A percentile compares a stretch with the other conserved stretches of the same genome.
Conservation (phyloP, 2,329 filamentous ascomycete species). For the Colletotrichum shisoi region DNA sequence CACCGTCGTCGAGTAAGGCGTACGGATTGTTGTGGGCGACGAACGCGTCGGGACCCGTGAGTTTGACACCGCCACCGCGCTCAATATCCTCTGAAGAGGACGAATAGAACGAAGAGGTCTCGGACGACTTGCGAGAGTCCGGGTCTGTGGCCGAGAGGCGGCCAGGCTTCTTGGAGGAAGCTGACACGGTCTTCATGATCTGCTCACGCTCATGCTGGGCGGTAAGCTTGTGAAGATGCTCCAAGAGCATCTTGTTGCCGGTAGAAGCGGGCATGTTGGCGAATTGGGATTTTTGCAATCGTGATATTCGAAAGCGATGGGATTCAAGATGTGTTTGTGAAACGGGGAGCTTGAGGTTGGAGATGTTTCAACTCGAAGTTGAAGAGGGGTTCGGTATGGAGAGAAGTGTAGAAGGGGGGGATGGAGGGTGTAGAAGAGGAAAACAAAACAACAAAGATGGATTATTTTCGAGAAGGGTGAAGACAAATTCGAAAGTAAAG, state of each 20-base stretch:
- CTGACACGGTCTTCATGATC: conserved; percentile 16
- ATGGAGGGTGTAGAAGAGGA: not conserved
- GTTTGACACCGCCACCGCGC: conserved; percentile 23
- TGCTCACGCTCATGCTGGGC: conserved; percentile 29
- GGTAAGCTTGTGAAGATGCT: conserved; percentile 28
- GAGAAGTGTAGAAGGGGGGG: conserved; percentile 5
- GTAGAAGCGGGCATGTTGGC: conserved; percentile 21
- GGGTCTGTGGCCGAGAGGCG: not conserved
- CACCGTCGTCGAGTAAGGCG: not conserved
- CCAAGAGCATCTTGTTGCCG: conserved; percentile 30
- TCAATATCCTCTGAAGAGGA: conserved; percentile 24
- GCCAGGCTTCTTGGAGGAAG: conserved; percentile 3
- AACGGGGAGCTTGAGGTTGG: conserved; percentile 6
- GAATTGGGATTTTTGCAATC: not conserved
- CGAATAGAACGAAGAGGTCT: conserved; percentile 20
- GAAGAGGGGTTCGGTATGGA: not conserved
- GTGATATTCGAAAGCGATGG: not conserved
- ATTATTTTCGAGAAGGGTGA: not conserved
- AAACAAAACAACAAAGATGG: conserved; percentile 7
- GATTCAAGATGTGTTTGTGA: not conserved
- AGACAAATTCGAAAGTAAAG: not conserved
- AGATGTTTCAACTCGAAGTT: not conserved
- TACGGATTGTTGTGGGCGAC: not conserved
- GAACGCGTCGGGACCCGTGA: not conserved
- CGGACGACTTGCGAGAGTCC: conserved; percentile 13